Conservation (phyloP, 345 rosid species). For the Populus tremula region DNA sequence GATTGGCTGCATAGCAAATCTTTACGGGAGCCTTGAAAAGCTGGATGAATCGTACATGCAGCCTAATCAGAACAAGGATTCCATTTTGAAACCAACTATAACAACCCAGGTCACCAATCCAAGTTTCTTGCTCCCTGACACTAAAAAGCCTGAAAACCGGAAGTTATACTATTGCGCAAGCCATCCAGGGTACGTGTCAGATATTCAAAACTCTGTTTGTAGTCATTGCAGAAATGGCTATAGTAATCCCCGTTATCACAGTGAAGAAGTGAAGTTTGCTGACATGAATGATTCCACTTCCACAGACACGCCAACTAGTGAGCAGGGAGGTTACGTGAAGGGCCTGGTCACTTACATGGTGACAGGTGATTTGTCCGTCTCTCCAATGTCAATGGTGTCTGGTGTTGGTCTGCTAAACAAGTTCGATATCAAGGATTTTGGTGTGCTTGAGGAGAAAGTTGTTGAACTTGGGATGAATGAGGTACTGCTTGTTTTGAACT, state of each 20-base stretch:
- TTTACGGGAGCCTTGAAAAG: no score
- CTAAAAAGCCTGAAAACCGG: not conserved
- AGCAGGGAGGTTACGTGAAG: slow-evolving; percentile 6
- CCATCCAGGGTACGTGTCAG: not conserved
- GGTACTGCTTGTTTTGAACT: not conserved
- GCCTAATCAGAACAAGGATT: not conserved
- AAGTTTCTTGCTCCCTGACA: not conserved
- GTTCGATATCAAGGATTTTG: slow-evolving; percentile 4
- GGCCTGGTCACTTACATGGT: slow-evolving; percentile 12
- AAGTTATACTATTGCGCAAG: not conserved
- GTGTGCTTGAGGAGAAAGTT: slow-evolving; percentile 9
- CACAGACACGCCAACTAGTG: no score
- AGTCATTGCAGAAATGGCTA: not conserved
- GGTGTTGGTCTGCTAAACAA: slow-evolving; percentile 11
- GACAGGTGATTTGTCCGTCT: slow-evolving; percentile 15
- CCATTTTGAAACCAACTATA: not conserved
- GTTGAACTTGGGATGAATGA: slow-evolving; percentile 16
- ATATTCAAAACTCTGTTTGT: not conserved
- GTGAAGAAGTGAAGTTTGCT: not conserved
- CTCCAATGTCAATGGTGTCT: slow-evolving; percentile 13
- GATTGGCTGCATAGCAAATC: not conserved
- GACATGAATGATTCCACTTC: not conserved
- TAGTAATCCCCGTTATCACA: no score
- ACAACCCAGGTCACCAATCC: not conserved
- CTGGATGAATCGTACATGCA: not conserved